Evolutionary conservation across 805 yeast genomes (phyloP).

Genomic region (Nakazawaea ambrosiae): DNA sequence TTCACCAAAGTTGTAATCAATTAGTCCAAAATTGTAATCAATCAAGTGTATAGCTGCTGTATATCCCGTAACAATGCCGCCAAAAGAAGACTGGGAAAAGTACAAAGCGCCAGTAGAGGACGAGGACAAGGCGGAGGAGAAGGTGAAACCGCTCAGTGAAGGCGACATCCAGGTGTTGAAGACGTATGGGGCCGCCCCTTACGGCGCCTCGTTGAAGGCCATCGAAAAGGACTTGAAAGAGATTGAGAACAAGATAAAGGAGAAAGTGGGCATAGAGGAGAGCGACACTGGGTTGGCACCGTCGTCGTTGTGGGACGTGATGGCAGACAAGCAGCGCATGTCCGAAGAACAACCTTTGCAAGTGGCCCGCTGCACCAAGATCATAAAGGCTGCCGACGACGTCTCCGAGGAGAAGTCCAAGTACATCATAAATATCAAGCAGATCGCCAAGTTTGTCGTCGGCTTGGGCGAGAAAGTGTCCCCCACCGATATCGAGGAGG

Average conservation of each 20-base stretch:
- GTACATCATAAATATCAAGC: conserved; percentile 94
- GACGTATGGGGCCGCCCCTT: conserved; percentile 97
- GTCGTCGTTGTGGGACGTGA: conserved; percentile 95
- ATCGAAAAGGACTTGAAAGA: conserved; percentile 83
- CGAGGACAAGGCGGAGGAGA: conserved; percentile 52
- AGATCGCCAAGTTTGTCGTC: conserved; percentile 96
- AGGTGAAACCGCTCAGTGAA: conserved; percentile 82
- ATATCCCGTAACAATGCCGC: conserved; percentile 91
- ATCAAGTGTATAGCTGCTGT: no score
- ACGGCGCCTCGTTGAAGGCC: conserved; percentile 70
- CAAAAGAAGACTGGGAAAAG: conserved; percentile 98
- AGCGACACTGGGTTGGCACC: conserved; percentile 97
- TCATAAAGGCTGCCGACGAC: conserved; percentile 58
- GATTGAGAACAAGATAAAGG: conserved; percentile 83
- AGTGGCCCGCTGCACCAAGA: conserved; percentile 98
- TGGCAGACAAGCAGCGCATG: conserved; percentile 92
- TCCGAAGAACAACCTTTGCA: conserved; percentile 93
- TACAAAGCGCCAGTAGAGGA: conserved; percentile 82
- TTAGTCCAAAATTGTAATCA: no score
- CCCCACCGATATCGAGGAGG: conserved; percentile 98
- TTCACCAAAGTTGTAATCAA: no score
- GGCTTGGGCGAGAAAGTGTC: conserved; percentile 94
- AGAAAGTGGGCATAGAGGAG: conserved; percentile 89
- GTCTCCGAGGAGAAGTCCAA: conserved; percentile 68
- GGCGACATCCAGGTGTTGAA: conserved; percentile 96